Conservation (phyloP, 495 filamentous ascomycete species). For the Geopyxis carbonaria region DNA sequence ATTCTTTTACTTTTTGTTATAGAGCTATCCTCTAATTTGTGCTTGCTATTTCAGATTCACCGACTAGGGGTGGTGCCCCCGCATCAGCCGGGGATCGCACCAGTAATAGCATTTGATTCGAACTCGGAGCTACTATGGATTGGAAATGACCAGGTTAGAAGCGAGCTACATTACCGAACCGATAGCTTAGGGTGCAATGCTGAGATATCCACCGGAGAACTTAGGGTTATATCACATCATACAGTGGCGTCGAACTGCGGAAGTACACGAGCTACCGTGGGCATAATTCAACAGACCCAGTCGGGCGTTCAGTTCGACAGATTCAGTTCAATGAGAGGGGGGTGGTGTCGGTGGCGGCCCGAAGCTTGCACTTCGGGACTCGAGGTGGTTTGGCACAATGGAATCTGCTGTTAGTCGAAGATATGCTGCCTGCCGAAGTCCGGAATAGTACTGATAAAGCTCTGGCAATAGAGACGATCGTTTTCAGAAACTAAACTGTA, state of each 20-base stretch:
- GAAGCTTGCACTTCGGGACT: constrained; percentile 55
- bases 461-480: constrained; percentile 38
- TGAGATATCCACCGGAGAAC: neutral
- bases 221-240: constrained; percentile 42
- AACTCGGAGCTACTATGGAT: constrained; percentile 79
- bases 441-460: constrained; percentile 1
- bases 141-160: constrained; percentile 64
- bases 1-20: neutral
- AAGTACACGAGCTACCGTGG: constrained; percentile 37
- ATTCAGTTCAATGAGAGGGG: constrained; percentile 36
- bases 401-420: constrained; percentile 45
- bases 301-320: constrained; percentile 20
- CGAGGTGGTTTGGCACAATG: constrained; percentile 67
- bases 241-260: constrained; percentile 64
- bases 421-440: neutral
- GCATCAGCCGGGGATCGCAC: constrained; percentile 13
- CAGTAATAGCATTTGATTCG: constrained; percentile 59
- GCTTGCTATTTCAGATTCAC: constrained; percentile 11
- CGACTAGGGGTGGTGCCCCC: constrained; percentile 16
- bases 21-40: constrained; percentile 3
- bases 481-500: constrained; percentile 73
- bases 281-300: constrained; percentile 11
- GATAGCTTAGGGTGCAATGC: neutral
- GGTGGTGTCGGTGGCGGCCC: constrained; percentile 20
- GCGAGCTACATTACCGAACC: too few relatives aligned